Evolutionary conservation across 768 basidiomycete genomes (phyloP), one percentile per base, ranked within the genome.

Genomic region (Lyophyllum shimeji): DNA sequence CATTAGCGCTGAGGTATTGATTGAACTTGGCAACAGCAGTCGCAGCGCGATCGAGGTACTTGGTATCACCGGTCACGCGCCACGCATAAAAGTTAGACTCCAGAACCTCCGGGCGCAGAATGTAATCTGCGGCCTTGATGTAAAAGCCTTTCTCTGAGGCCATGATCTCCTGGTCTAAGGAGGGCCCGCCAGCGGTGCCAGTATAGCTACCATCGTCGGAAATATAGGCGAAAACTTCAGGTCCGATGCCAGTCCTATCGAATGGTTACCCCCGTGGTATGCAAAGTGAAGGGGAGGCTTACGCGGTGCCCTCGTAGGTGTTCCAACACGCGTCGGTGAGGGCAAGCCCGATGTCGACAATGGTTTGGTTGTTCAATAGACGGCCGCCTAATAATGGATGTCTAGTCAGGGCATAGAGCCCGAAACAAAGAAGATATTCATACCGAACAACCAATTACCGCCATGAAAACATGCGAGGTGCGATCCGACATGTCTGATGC

Each of bases 51-150:
- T 88, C 73, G 43, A 85, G 73, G 65, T 89, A 92, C 62, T 86
- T 88, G 7, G 69, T 66, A 60, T 91, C 73, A 1, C 90, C 90
- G 0, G 88, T 89, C 7, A 77, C 79, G 18, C 90, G 81, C 81
- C 81, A 91, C 0, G 88, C 89, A 57, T 90, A 87, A 74, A 90
- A 90, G 72, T 89, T 90, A 50, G 84, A 87, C 67, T 91, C 88
- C 9, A 91, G 78, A 20, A 91, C 87, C 67, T 90, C 88, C 0
- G 90, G 89, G 27, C 90, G 86, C 46, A 85, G 74, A 63, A 84
- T 78, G 62, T 90, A 91, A 63, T 76, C 72, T 15, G 72, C 59
- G 7, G 66, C 61, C 12, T 78, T 80, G 60, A 87, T 81, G 64
- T 86, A 90, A 68, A 82, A 89, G 1, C 87, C 89, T 60, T 89